Evolutionary conservation across 805 yeast species (phyloP).

Genomic region (Limtongia smithiae): DNA sequence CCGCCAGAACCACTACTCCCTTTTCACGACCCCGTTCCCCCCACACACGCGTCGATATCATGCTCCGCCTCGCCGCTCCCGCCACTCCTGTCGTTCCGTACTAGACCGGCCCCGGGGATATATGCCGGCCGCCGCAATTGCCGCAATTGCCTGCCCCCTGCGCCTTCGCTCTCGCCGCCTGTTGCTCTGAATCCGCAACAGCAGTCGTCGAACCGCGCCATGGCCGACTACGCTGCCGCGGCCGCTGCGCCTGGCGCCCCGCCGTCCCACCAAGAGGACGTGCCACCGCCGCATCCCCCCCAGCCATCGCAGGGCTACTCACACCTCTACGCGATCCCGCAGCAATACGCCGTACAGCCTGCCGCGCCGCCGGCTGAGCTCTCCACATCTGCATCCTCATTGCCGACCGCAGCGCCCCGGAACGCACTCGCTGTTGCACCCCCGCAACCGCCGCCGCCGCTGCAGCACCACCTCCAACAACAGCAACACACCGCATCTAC

Average conservation of each 20-base stretch:
- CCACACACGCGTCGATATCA: background rate
- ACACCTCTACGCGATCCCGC: too few species aligned
- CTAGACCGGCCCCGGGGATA: background rate
- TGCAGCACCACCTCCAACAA: background rate
- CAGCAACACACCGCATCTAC: constrained; percentile 2
- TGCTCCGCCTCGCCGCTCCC: background rate
- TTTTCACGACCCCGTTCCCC: too few species aligned
- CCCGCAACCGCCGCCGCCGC: background rate
- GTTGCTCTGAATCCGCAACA: background rate
- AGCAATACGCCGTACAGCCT: background rate
- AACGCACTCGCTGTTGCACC: background rate
- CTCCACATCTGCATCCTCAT: background rate
- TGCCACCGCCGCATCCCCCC: background rate
- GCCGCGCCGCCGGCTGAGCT: background rate
- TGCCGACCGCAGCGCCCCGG: too few species aligned
- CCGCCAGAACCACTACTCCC: background rate
- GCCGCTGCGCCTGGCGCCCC: too few species aligned
- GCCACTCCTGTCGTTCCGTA: background rate
- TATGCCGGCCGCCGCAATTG: background rate
- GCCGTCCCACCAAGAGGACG: constrained; percentile 2
- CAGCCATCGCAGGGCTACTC: too few species aligned
- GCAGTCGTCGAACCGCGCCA: too few species aligned
- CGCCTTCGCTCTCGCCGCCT: background rate
- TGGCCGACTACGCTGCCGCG: constrained; percentile 17
- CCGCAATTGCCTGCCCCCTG: background rate